A percentile compares a stretch with the other conserved stretches of the same genome.
phyloP scores from a whole-genome alignment of 441 rosid species.

The Populus hybrid region DNA sequence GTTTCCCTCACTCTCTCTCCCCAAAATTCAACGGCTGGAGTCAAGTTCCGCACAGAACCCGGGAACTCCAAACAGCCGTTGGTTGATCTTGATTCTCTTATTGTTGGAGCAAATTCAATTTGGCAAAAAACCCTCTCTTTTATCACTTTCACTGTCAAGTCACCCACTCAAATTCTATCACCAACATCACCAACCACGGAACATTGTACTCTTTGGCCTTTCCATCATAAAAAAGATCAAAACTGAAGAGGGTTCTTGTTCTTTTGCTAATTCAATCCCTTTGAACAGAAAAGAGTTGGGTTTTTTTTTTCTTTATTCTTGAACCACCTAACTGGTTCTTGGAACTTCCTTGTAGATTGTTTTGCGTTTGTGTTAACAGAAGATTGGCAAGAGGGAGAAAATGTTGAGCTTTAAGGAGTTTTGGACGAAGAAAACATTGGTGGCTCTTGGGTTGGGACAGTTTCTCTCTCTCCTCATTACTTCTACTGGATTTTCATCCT shows the following conservation, averaged over 20 bases:
- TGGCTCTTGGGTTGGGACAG: constrained; percentile 72
- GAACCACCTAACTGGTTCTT: constrained; percentile 10
- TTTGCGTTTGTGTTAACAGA: neutral
- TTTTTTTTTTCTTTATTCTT: constrained; percentile 7
- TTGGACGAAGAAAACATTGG: constrained; percentile 54
- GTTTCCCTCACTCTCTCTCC: neutral
- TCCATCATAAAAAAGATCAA: neutral
- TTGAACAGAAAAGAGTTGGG: neutral
- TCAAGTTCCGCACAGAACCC: neutral
- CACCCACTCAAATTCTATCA: neutral
- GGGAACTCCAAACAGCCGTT: neutral
- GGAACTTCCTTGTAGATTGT: neutral
- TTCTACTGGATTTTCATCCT: constrained; percentile 65
- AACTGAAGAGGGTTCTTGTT: neutral
- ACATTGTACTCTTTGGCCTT: neutral
- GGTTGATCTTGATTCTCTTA: constrained; percentile 1
- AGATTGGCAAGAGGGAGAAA: constrained; percentile 2
- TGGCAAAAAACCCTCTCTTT: neutral
- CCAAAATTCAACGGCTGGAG: neutral
- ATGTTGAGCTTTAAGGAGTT: constrained; percentile 44
- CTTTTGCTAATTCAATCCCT: neutral
- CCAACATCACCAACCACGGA: neutral
- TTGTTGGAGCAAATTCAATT: constrained; percentile 1
- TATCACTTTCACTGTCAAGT: neutral
- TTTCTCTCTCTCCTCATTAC: constrained; percentile 72